Evolutionary conservation across 2,329 filamentous ascomycete species (phyloP).

Genomic region (Pestalotiopsis fici): DNA sequence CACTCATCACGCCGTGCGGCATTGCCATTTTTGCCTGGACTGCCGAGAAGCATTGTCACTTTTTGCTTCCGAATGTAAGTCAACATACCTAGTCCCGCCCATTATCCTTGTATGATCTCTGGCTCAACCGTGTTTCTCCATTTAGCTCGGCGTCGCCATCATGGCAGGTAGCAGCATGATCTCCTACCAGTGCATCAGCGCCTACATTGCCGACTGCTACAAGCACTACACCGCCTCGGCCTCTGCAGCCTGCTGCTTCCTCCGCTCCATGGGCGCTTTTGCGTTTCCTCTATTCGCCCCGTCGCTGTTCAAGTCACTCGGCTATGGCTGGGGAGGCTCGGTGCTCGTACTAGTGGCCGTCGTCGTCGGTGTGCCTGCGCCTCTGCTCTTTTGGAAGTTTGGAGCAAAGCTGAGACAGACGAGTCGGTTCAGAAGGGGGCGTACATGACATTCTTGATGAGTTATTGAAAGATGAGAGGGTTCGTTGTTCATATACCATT

Average conservation of each 20-base stretch:
- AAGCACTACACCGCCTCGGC: neutral
- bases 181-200: constrained; percentile 5
- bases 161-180: constrained; percentile 7
- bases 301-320: neutral
- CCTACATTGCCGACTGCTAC: constrained; percentile 8
- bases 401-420: neutral
- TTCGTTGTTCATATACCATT: too few species aligned
- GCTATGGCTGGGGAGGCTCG: constrained; percentile 1
- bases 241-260: constrained; percentile 1
- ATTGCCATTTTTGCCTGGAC: constrained; percentile 1
- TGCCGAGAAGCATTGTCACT: neutral
- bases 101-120: neutral
- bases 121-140: neutral
- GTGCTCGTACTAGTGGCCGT: neutral
- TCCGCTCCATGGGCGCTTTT: neutral
- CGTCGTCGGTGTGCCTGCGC: neutral
- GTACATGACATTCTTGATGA: neutral
- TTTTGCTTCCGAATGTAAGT: neutral
- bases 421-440: neutral
- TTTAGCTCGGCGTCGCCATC: constrained; percentile 7
- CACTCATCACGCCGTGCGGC: constrained; percentile 21
- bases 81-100: neutral
- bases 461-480: too few species aligned
- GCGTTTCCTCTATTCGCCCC: constrained; percentile 6
- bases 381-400: constrained; percentile 5